Conservation (phyloP, 2,329 filamentous ascomycete genomes). For the Fusarium concolor region DNA sequence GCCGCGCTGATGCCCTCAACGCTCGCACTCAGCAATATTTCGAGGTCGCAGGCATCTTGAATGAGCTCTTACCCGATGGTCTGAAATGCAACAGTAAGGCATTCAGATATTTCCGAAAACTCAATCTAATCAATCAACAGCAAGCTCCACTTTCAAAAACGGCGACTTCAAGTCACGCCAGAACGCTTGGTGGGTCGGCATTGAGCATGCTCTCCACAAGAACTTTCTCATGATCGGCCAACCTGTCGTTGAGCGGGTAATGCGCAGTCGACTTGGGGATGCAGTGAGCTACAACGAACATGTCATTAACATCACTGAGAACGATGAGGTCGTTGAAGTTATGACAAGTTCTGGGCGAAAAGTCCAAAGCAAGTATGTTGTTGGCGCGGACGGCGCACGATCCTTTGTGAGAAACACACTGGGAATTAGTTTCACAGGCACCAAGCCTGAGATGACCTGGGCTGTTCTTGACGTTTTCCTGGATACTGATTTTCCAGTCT, state of each 20-base stretch:
- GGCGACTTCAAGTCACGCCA: conserved; percentile 61
- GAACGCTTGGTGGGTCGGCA: conserved; percentile 60
- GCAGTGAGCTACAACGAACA: conserved; percentile 54
- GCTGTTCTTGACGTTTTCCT: conserved; percentile 61
- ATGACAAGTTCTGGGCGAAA: conserved; percentile 49
- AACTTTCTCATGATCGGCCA: conserved; percentile 65
- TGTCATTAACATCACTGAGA: conserved; percentile 63
- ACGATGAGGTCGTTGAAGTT: conserved; percentile 61
- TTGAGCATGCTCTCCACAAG: conserved; percentile 58
- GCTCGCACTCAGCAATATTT: conserved; percentile 62
- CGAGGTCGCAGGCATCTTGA: conserved; percentile 57
- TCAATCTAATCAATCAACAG: conserved; percentile 34
- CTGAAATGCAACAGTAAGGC: conserved; percentile 62
- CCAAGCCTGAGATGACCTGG: conserved; percentile 63
- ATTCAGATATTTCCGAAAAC: accelerated
- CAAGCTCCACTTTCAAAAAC: conserved; percentile 60
- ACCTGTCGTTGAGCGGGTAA: conserved; percentile 56
- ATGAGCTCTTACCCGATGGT: conserved; percentile 56
- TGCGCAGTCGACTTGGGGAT: conserved; percentile 51
- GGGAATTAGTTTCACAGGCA: conserved; percentile 57
- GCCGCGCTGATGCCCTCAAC: conserved; percentile 61
- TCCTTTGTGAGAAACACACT: conserved; percentile 58
- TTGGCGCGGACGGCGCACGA: conserved; percentile 65
- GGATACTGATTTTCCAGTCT: conserved; percentile 61
- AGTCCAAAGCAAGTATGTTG: conserved; percentile 55